Base-by-base conservation (phyloP, 345 rosid genomes). In the Lagerstroemia speciosa region DNA sequence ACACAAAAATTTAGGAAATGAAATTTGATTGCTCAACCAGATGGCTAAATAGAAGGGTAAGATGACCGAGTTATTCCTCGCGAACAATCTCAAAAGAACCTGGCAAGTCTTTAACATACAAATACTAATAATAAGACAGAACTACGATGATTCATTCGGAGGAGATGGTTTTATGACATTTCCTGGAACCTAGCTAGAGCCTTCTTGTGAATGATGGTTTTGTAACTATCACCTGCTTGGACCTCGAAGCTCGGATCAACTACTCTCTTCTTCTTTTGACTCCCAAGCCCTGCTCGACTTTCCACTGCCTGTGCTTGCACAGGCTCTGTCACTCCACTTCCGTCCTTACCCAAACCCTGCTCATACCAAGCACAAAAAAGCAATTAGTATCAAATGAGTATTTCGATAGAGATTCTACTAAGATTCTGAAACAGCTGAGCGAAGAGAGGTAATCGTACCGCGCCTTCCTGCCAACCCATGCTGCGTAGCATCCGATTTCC, bases 401-500 rank as follows among this genome's bases (percentile, higher is more conserved):
- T 2, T 45, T 45, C 32, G 24, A 16, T 10, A 22, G 6, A 74
- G 64, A 46, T 72, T 68, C 66, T 53, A 26, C 64, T 52, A 61
- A 24, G 11, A 61, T 34, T 24, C 53, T 24, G 31, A 27, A 79
- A 67, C 80, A n/a, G n/a, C n/a, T n/a, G 12, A 62, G 20, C 50
- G n/a, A 60, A 26, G 79, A 70, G 72, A 62, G 29, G 14, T 14
- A 16, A 29, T 27, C 75, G 77, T 88, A 94, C 99, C 97, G 70
- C 89, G 85, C 97, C 99, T 85, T 91, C 97, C 17, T 89, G 96
- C 99, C 99, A 94, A 64, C 99, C 99, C 99, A 91, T 94, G 79
- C 52, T 94, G 71, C 97, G 91, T 36, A 94, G 88, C 97, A 94
- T 94, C 78, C 89, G 95, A 78, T 94, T 94, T 58, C 99, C 99